These are phyloP conservation scores for Ophiosphaerella narmari DNA, from an alignment of 2,329 filamentous ascomycete genomes.

Conservation along the genomic window DNA sequence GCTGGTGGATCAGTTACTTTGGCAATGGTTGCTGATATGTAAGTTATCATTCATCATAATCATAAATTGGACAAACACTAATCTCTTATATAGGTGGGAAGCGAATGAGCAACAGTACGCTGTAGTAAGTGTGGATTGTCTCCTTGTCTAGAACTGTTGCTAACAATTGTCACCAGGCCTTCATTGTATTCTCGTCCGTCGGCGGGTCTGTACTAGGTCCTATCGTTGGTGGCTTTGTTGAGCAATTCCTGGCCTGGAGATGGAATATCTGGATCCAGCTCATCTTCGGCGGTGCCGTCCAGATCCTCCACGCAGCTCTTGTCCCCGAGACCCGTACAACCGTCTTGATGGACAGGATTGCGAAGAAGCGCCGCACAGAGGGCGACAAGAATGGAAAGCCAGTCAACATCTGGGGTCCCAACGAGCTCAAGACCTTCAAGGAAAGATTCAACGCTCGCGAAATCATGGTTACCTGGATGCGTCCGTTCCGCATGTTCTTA, in stretches of 20 bases:
- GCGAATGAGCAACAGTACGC: conserved; percentile 69
- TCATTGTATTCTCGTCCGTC: conserved; percentile 76
- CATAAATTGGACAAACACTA: too few species aligned
- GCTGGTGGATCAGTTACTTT: conserved; percentile 69
- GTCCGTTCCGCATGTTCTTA: conserved; percentile 73
- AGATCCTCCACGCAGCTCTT: conserved; percentile 67
- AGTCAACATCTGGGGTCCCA: conserved; percentile 71
- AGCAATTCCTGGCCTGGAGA: conserved; percentile 71
- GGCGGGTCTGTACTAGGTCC: conserved; percentile 77
- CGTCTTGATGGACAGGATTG: conserved; percentile 77
- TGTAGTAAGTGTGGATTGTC: conserved; percentile 48
- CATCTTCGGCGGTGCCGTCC: conserved; percentile 74
- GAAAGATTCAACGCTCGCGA: conserved; percentile 46
- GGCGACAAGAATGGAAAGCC: conserved; percentile 64
- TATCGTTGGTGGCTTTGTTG: conserved; percentile 77
- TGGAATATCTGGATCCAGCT: conserved; percentile 88
- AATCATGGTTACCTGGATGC: conserved; percentile 56
- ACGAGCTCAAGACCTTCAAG: conserved; percentile 61
- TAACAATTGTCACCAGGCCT: conserved; percentile 26
- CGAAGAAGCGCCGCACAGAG: conserved; percentile 71
- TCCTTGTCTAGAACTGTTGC: background rate
- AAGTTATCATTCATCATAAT: conserved; percentile 17
- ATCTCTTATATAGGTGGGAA: conserved; percentile 28
- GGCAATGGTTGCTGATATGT: conserved; percentile 69
- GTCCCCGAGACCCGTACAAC: conserved; percentile 81